Conservation (phyloP, 345 rosid species). For the Camelina sativa region DNA sequence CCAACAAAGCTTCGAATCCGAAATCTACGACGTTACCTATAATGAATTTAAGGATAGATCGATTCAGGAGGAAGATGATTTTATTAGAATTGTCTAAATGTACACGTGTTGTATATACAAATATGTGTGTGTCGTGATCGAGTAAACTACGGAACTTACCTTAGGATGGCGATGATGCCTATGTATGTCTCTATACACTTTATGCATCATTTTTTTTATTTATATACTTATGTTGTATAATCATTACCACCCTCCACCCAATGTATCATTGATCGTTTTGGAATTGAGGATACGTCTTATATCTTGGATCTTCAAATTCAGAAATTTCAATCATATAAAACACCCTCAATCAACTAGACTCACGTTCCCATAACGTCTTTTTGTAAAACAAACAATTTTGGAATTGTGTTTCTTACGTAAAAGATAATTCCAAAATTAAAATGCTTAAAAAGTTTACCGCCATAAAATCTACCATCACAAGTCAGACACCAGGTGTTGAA, state of each 20-base stretch:
- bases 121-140: slow-evolving; percentile 28
- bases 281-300: neutral
- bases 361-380: too few relatives aligned
- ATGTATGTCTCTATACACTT: neutral
- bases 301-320: neutral
- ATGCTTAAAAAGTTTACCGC: neutral
- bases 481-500: neutral
- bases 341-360: neutral
- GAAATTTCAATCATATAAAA: neutral
- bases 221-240: neutral
- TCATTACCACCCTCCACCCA: too few relatives aligned
- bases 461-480: slow-evolving; percentile 10
- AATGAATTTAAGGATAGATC: too few relatives aligned
- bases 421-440: neutral
- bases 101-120: slow-evolving; percentile 23
- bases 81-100: neutral
- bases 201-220: neutral
- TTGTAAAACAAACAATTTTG: too few relatives aligned
- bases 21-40: too few relatives aligned
- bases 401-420: too few relatives aligned
- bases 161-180: slow-evolving; percentile 14
- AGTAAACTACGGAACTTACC: slow-evolving; percentile 33
- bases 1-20: slow-evolving; percentile 11
- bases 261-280: neutral
- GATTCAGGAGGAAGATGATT: neutral